Conservation (phyloP, 805 yeast genomes). For the Candida nemodendra region DNA sequence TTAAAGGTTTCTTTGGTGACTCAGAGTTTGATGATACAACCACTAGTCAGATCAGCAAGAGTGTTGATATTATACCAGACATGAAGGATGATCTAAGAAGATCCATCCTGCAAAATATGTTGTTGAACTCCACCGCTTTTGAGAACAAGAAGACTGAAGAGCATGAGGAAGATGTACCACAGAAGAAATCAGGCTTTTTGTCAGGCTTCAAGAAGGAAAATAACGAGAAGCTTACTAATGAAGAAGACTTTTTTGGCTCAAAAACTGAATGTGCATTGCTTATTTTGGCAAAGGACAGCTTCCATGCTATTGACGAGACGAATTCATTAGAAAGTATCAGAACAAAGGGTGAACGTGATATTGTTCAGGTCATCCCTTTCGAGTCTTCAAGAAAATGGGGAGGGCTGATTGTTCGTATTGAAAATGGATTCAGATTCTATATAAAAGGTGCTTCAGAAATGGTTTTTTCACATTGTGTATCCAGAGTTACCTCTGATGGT, state of each 20-base stretch:
- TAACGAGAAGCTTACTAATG: slow-evolving; percentile 61
- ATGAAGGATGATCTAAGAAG: slow-evolving; percentile 23
- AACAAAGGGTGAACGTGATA: slow-evolving; percentile 36
- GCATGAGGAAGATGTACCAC: slow-evolving; percentile 7
- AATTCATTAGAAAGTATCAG: slow-evolving; percentile 44
- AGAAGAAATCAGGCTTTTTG: not conserved
- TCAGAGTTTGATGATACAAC: slow-evolving; percentile 52
- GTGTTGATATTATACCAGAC: slow-evolving; percentile 2
- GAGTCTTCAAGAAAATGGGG: slow-evolving; percentile 94
- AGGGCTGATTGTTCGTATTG: slow-evolving; percentile 60
- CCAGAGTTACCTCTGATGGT: slow-evolving; percentile 34
- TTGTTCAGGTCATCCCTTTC: slow-evolving; percentile 80
- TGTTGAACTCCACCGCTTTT: slow-evolving; percentile 86
- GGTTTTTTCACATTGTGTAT: slow-evolving; percentile 59
- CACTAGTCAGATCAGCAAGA: slow-evolving; percentile 7
- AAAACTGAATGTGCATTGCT: slow-evolving; percentile 93
- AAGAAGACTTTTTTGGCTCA: slow-evolving; percentile 83
- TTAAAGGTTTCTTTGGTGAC: slow-evolving; percentile 66
- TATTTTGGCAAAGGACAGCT: slow-evolving; percentile 57
- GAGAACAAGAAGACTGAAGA: slow-evolving; percentile 48
- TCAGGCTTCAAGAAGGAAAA: not conserved
- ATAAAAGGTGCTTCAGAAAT: slow-evolving; percentile 96
- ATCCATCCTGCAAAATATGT: slow-evolving; percentile 53
- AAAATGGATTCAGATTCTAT: slow-evolving; percentile 56
- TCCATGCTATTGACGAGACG: slow-evolving; percentile 44